A percentile compares a stretch with the other conserved stretches of the same genome.
These are phyloP conservation scores for Orbilia brochopaga DNA, from an alignment of 2,329 filamentous ascomycete species.

Conservation along the genomic window DNA sequence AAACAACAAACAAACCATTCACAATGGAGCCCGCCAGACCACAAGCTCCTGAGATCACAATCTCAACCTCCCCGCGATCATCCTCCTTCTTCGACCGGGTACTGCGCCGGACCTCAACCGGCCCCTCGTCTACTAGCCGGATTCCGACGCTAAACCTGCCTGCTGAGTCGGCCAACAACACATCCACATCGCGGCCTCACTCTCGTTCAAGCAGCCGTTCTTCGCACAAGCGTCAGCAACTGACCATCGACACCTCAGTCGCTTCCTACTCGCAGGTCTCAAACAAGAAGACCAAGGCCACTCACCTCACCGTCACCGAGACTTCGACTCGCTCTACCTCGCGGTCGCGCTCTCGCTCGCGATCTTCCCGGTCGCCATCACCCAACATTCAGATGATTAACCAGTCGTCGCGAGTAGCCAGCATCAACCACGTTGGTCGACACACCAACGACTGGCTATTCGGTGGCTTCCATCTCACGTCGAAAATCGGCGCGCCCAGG, in stretches of 20 bases:
- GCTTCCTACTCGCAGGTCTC: slow-evolving; percentile 7
- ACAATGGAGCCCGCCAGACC: slow-evolving; percentile 37
- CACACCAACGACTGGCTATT: slow-evolving; percentile 51
- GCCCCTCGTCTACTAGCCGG: slow-evolving; percentile 10
- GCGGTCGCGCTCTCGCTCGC: slow-evolving; percentile 16
- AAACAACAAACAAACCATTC: not conserved
- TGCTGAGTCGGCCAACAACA: slow-evolving; percentile 23
- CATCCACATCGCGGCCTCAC: slow-evolving; percentile 20
- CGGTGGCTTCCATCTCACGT: slow-evolving; percentile 47
- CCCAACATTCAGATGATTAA: slow-evolving; percentile 28
- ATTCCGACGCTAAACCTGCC: slow-evolving; percentile 41
- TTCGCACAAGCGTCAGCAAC: slow-evolving; percentile 34
- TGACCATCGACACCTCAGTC: slow-evolving; percentile 41
- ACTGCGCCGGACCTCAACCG: slow-evolving; percentile 34
- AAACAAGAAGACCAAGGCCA: slow-evolving; percentile 36
- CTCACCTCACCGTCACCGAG: slow-evolving; percentile 33
- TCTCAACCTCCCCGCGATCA: slow-evolving; percentile 47
- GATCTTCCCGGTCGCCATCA: slow-evolving; percentile 16
- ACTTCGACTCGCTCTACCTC: slow-evolving; percentile 24
- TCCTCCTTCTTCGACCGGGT: slow-evolving; percentile 46
- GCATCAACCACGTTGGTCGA: slow-evolving; percentile 47
- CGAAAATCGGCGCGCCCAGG: slow-evolving; percentile 40
- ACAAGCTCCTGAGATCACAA: slow-evolving; percentile 36
- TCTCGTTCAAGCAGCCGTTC: slow-evolving; percentile 45
- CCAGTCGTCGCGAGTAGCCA: slow-evolving; percentile 37